Percentiles rank a stretch among this genome's conserved stretches.
These are phyloP conservation scores for Wickerhamiella domercqiae DNA, from an alignment of 805 yeast genomes.

Conservation along the genomic window DNA sequence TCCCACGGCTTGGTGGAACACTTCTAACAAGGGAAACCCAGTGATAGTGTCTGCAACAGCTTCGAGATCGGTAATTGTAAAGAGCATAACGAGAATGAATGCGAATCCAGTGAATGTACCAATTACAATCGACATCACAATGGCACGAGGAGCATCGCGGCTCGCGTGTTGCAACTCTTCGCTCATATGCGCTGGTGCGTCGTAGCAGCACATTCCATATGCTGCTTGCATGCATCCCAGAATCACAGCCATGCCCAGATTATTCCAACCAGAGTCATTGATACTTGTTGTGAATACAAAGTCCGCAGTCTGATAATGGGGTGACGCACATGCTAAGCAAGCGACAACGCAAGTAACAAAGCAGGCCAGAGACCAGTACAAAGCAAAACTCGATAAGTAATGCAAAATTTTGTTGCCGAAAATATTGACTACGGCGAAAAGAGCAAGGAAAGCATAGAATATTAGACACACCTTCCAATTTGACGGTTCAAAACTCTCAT, in stretches of 20 bases:
- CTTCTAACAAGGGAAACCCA: constrained; percentile 52
- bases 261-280: constrained; percentile 40
- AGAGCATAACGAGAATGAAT: constrained; percentile 29
- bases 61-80: constrained; percentile 38
- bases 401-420: constrained; percentile 29
- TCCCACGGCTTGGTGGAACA: constrained; percentile 43
- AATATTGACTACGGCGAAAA: constrained; percentile 13
- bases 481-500: constrained; percentile 22
- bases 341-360: constrained; percentile 39
- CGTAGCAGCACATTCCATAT: constrained; percentile 56
- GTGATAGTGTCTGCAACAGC: constrained; percentile 37
- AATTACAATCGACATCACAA: constrained; percentile 46
- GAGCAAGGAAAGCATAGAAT: constrained; percentile 16
- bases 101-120: constrained; percentile 40
- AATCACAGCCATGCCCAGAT: constrained; percentile 45
- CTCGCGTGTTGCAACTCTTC: constrained; percentile 49
- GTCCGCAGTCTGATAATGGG: constrained; percentile 33
- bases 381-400: constrained; percentile 32
- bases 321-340: constrained; percentile 33
- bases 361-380: constrained; percentile 39
- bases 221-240: constrained; percentile 56
- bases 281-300: constrained; percentile 41
- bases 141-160: constrained; percentile 44
- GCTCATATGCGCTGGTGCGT: constrained; percentile 57
- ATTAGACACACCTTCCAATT: constrained; percentile 19